Evolutionary conservation across 192 early-diverging fungal genomes (phyloP).

Genomic region (Dimargaris xerosporica): DNA sequence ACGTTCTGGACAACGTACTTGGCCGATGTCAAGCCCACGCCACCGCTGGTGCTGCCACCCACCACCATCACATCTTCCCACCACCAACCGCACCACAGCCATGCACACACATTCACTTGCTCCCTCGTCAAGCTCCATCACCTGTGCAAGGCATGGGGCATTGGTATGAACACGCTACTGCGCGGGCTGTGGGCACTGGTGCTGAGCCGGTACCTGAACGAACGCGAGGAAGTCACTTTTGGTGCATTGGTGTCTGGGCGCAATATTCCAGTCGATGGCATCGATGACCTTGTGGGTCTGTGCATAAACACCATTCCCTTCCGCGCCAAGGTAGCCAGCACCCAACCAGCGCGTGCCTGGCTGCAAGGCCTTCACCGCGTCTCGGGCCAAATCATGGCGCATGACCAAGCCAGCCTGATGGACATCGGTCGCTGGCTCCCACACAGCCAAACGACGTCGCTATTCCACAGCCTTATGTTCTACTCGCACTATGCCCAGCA

Average conservation of each 20-base stretch:
- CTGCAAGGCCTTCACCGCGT: not conserved
- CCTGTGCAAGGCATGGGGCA: not conserved
- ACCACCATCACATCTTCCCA: too few species aligned
- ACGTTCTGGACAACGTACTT: slow-evolving; percentile 1
- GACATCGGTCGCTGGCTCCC: not conserved
- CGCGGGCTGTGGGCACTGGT: slow-evolving; percentile 4
- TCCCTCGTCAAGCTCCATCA: too few species aligned
- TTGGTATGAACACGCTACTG: slow-evolving; percentile 2
- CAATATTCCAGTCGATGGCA: not conserved
- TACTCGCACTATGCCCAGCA: not conserved
- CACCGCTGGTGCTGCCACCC: not conserved
- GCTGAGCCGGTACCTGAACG: not conserved
- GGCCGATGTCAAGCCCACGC: not conserved
- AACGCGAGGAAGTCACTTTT: slow-evolving; percentile 2
- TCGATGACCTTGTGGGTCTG: slow-evolving; percentile 5
- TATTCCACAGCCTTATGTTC: not conserved
- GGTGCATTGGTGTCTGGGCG: slow-evolving; percentile 1
- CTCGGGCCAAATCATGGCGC: not conserved
- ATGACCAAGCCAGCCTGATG: not conserved
- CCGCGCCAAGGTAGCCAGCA: not conserved
- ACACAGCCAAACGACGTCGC: too few species aligned
- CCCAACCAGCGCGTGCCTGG: not conserved
- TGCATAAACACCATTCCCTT: not conserved
- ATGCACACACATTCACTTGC: too few species aligned
- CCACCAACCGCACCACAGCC: too few species aligned